phyloP scores from a whole-genome alignment of 2,329 filamentous ascomycete genomes.

The Fusarium sp. region DNA sequence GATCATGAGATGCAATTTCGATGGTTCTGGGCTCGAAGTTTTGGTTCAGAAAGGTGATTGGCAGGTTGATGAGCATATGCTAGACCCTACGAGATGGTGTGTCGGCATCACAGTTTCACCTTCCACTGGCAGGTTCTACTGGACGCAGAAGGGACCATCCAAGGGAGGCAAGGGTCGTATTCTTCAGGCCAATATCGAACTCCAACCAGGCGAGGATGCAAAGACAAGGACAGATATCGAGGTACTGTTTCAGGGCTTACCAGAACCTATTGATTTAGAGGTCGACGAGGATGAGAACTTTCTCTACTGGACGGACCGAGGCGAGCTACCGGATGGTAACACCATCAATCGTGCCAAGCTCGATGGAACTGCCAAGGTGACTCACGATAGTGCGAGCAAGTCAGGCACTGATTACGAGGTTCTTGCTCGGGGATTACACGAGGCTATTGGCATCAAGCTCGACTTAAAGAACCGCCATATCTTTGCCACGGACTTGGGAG shows the following conservation, averaged over 20 bases:
- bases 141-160: neutral
- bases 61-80: neutral
- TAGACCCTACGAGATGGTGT: neutral
- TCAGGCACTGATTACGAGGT: neutral
- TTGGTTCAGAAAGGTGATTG: neutral
- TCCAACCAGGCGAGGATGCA: neutral
- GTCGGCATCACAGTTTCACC: neutral
- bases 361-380: fast-evolving
- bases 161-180: neutral
- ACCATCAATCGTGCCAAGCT: neutral
- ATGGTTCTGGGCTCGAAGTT: neutral
- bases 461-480: neutral
- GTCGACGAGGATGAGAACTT: neutral
- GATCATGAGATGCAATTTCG: neutral
- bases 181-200: neutral
- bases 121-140: neutral
- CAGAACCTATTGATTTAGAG: neutral
- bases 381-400: fast-evolving
- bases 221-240: neutral
- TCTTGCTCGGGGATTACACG: neutral
- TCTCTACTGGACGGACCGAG: conserved; percentile 1
- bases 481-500: neutral
- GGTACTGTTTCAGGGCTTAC: neutral
- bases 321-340: neutral
- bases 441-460: neutral